Evolutionary conservation across 805 yeast genomes (phyloP), one percentile per base, ranked within the genome.

Genomic region (Pichia pseudocactophila): DNA sequence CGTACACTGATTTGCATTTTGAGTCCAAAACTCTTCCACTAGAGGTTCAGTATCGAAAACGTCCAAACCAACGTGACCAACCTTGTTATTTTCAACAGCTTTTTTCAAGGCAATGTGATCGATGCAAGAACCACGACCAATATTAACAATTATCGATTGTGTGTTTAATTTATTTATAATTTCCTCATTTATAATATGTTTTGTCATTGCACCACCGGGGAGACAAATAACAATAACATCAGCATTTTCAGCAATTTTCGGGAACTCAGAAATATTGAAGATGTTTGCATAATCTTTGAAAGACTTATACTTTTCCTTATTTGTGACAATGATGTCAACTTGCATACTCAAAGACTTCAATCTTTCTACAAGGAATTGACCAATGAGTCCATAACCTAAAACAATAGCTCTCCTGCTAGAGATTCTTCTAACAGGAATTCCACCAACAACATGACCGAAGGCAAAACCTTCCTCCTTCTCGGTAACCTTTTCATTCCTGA

Each of bases 371-470:
- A 82, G 74, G 26, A 70, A 67, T 55, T 71, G 71, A 8, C 94
- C 95, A 51, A 84, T 84, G 17, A 76, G 67, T 1, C 95, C 94
- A 52, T 83, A 78, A 0, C 94, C 95, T 3, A 82, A 74, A 28
- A 84, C 69, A 3, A 79, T 75, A 1, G 70, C 87, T 19, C 64
- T 65, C 53, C 76, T 79, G 17, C 77, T 77, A 28, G 20, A 30
- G 3, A 36, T 8, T 16, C 49, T 36, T 32, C 37, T 41, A 15
- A 39, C 31, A 40, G 45, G 47, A 16, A 13, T 30, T 26, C 41
- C 38, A 19, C 49, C 45, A 11, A 35, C 22, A 15, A 32, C n/a
- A 37, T 50, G 53, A 34, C 54, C 54, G 39, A 47, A 50, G 2
- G 54, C 43, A 36, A 45, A 50, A n/a, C 42, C 47, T 7, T 26